Base-by-base conservation (phyloP, 257 asterid genomes). In the Solanum etuberosum region DNA sequence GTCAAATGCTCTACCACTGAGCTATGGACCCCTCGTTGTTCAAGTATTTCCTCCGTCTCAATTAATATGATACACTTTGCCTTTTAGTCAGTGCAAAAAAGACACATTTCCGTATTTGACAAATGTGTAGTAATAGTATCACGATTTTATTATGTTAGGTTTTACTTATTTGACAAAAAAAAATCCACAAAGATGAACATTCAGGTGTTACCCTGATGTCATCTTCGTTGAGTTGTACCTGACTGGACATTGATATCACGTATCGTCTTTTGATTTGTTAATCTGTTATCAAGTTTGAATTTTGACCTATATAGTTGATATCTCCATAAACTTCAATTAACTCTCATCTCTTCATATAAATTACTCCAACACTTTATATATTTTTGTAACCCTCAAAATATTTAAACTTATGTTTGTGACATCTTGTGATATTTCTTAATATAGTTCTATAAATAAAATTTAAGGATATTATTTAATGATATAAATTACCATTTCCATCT, bases 1-100 rank as follows among this genome's bases (percentile, higher is more conserved):
- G 92, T 88, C 88, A 92, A 94, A 91, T 94, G 96, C 98, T 92
- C 98, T 94, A 94, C 95, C 96, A 95, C 98, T 95, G 98, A 95
- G 96, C 98, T 94, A 95, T 92, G 93, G 82, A 88, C 88, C 86
- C 88, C n/a, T n/a, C 34, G 27, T 7, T 59, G 27, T 23, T 3
- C 0, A 3, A 9, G 6, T 0, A 0, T 21, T 9, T 59, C 29
- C 0, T 21, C 13, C 0, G 0, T 23, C 14, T 9, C 0, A 0
- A 9, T 59, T 59, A 1, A 59, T 59, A 59, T 1, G 29, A 59
- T 0, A 9, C 1, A 21, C 27, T 8, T 61, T 23, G 2, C 1
- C 11, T n/a, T 61, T 61, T 23, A 61, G 68, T 23, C 11, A 1
- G 0, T 23, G 3, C 29, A 9, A 4, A 4, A 1, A 23, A 4